Evolutionary conservation across 208 protist species (phyloP), one percentile per base, ranked within the genome.

Genomic region (Trypanosoma boissoni): DNA sequence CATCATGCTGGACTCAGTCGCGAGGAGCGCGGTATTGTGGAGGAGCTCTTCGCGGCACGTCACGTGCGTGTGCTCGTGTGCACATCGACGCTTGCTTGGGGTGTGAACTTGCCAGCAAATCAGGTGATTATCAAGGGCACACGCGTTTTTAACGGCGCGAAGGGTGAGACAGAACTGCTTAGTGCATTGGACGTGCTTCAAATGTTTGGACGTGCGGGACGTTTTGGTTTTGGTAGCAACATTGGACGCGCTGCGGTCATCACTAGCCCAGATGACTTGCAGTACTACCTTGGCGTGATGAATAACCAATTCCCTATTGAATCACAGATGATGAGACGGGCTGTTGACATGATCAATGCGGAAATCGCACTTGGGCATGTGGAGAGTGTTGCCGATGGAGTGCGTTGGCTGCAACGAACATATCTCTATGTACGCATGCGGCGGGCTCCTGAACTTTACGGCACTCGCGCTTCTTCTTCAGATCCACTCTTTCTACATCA

Each of bases 51-150:
- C 75, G 88, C 68, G 0, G 86, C 89, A 7, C 73, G 95, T 14
- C 92, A 98, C 80, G 79, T 99, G 26, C 87, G 98, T 53, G 95
- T 99, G 3, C 81, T 99, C 1, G 94, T 99, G 7, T 99, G 95
- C 46, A 99, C 99, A 0, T 97, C 99, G 0, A 99, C 99, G 10
- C 86, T 99, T 1, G 99, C 99, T n/a, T 99, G 99, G 99, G 99
- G 99, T 70, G 99, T 99, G 1, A 99, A 99, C 80, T 58, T 99
- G 36, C 99, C 99, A 0, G 99, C 99, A 3, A 98, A 99, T 74
- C 96, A 92, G 9, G 99, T 99, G 18, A 99, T 99, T 59, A 99
- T 99, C 67, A 99, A 99, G 71, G 99, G 99, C n/a, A 99, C 99
- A 1, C 97, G 98, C 62, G 80, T 99, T n/a, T 99, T 99, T 74